phyloP scores from a whole-genome alignment of 2,329 filamentous ascomycete species.

The Neurospora sp. region DNA sequence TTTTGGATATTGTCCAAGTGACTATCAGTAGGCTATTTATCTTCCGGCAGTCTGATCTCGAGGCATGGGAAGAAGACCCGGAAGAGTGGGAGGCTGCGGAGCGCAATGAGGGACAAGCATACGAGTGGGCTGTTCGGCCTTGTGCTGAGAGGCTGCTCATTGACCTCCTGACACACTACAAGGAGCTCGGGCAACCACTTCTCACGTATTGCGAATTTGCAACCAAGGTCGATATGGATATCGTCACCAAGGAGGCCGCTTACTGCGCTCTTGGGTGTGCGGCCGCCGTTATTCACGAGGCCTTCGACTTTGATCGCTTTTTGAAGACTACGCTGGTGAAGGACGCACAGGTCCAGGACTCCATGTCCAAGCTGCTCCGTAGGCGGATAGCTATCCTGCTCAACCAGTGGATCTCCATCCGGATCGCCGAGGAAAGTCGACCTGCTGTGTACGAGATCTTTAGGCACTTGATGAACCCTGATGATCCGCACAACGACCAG shows the following conservation, averaged over 20 bases:
- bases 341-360: slow-evolving; percentile 59
- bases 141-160: slow-evolving; percentile 92
- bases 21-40: slow-evolving; percentile 84
- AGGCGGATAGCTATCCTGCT: slow-evolving; percentile 82
- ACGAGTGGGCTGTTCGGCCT: slow-evolving; percentile 84
- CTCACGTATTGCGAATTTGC: slow-evolving; percentile 75
- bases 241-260: slow-evolving; percentile 84
- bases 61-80: slow-evolving; percentile 87
- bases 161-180: slow-evolving; percentile 83
- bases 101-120: slow-evolving; percentile 73
- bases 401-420: slow-evolving; percentile 79
- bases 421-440: slow-evolving; percentile 57
- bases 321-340: slow-evolving; percentile 63
- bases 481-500: slow-evolving; percentile 73
- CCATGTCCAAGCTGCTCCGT: slow-evolving; percentile 68
- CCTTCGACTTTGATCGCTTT: slow-evolving; percentile 77
- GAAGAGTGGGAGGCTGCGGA: slow-evolving; percentile 93
- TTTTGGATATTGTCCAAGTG: slow-evolving; percentile 71
- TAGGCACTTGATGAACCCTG: slow-evolving; percentile 69
- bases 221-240: slow-evolving; percentile 52
- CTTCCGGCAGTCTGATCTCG: slow-evolving; percentile 73
- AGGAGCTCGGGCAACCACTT: slow-evolving; percentile 67
- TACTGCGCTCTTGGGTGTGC: slow-evolving; percentile 89
- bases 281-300: slow-evolving; percentile 61
- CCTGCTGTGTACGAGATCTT: slow-evolving; percentile 80